Conservation (phyloP, 805 yeast species). For the Wickerhamomyces ciferrii region DNA sequence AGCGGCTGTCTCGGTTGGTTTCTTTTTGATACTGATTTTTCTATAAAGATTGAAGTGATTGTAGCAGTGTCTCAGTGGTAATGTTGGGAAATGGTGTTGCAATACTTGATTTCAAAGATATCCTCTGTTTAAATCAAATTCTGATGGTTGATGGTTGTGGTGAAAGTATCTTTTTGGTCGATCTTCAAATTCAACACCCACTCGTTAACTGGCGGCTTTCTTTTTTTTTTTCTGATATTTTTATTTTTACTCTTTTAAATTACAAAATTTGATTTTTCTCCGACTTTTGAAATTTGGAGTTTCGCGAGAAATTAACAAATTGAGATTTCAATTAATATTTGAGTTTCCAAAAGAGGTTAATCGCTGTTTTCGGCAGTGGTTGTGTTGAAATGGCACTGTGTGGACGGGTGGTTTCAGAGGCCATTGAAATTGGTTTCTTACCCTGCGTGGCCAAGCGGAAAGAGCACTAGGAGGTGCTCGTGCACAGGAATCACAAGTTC, state of each 20-base stretch:
- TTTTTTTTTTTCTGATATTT: no score
- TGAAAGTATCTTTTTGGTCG: background rate
- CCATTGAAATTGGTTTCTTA: background rate
- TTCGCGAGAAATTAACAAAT: background rate
- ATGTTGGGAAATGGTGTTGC: no score
- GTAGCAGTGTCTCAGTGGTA: no score
- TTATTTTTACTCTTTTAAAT: no score
- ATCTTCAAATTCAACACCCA: background rate
- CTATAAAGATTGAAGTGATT: no score
- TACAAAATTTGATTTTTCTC: background rate
- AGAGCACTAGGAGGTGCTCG: background rate
- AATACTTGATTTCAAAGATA: no score
- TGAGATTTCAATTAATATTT: no score
- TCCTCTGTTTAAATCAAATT: no score
- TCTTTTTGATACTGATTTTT: no score
- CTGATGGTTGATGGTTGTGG: background rate
- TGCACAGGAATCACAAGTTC: conserved; percentile 8
- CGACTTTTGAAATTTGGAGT: background rate
- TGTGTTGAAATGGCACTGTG: no score
- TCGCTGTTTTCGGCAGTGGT: background rate
- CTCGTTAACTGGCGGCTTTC: background rate
- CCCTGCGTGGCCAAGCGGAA: background rate
- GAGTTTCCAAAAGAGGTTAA: background rate
- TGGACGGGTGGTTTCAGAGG: background rate
- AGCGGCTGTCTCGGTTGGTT: no score